Evolutionary conservation across 192 early-diverging fungal genomes (phyloP).

Genomic region (Phlyctochytrium bullatum): DNA sequence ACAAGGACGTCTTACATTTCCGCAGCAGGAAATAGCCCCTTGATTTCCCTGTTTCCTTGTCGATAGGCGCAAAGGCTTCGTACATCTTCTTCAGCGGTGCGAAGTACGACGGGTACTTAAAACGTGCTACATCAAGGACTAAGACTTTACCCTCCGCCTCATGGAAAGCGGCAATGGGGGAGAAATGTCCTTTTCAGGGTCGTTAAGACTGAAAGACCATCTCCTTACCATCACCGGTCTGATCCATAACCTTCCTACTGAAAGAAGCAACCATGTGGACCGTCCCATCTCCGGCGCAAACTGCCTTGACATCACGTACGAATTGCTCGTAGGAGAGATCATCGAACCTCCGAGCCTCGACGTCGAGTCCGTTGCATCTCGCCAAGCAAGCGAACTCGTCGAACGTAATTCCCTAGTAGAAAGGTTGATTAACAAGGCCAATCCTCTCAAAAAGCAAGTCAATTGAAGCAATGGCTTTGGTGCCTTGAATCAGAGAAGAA

Average conservation of each 20-base stretch:
- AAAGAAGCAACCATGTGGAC: constrained; percentile 88
- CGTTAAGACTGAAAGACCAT: too few species aligned
- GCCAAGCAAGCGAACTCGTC: constrained; percentile 87
- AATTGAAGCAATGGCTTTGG: too few species aligned
- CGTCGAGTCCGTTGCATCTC: constrained; percentile 78
- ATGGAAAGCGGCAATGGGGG: constrained; percentile 84
- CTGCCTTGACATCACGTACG: constrained; percentile 65
- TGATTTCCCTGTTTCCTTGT: constrained; percentile 73
- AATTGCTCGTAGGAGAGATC: constrained; percentile 69
- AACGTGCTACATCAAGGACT: constrained; percentile 83
- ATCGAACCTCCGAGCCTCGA: constrained; percentile 50
- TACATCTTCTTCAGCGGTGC: constrained; percentile 69
- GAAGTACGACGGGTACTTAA: constrained; percentile 92
- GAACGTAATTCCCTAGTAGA: constrained; percentile 73
- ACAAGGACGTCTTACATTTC: constrained; percentile 15
- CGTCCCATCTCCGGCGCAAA: constrained; percentile 60
- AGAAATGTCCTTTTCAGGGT: constrained; percentile 68
- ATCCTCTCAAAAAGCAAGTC: not conserved
- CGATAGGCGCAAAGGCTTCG: constrained; percentile 77
- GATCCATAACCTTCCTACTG: constrained; percentile 67
- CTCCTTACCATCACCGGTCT: constrained; percentile 79
- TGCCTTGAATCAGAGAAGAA: too few species aligned
- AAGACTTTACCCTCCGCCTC: constrained; percentile 68
- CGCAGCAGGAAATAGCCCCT: constrained; percentile 86
- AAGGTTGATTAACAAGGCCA: not conserved